These are phyloP conservation scores for Bothia castanella DNA, from an alignment of 1,284 basidiomycete genomes.

Conservation along the genomic window DNA sequence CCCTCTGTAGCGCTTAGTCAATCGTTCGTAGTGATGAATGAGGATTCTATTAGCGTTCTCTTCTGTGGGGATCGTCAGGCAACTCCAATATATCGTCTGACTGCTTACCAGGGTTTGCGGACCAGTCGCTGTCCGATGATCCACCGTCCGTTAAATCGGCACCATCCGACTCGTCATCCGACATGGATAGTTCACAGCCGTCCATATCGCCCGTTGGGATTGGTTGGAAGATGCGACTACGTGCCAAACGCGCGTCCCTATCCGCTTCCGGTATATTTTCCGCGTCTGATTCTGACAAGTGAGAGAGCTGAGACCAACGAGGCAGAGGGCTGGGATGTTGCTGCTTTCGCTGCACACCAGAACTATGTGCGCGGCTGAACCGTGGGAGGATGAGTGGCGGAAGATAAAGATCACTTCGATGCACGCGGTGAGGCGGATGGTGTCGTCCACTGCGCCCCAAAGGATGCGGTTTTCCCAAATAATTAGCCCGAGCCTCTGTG, in stretches of 20 bases:
- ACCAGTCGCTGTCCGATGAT: constrained; percentile 55
- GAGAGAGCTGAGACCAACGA: constrained; percentile 30
- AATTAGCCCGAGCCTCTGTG: constrained; percentile 18
- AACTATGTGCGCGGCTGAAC: constrained; percentile 13
- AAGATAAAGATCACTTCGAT: constrained; percentile 52
- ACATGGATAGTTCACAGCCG: constrained; percentile 51
- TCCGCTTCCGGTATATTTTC: constrained; percentile 58
- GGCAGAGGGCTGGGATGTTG: constrained; percentile 9
- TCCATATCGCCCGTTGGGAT: constrained; percentile 26
- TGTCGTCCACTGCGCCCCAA: constrained; percentile 1
- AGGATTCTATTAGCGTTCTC: constrained; percentile 12
- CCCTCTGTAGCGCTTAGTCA: constrained; percentile 34
- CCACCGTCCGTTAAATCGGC: constrained; percentile 57
- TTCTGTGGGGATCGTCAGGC: constrained; percentile 20
- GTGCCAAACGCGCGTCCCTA: constrained; percentile 65
- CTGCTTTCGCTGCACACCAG: constrained; percentile 6
- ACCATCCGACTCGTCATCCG: constrained; percentile 75
- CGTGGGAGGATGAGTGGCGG: constrained; percentile 49
- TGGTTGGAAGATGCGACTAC: constrained; percentile 47
- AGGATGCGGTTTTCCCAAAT: background rate
- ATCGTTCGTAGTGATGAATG: constrained; percentile 25
- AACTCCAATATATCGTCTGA: background rate
- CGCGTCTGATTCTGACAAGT: constrained; percentile 62
- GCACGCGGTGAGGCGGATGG: constrained; percentile 27
- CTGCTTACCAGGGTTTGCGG: constrained; percentile 36